Conservation (phyloP, 108 stramenopile genomes). For the Cyclotella baltica region DNA sequence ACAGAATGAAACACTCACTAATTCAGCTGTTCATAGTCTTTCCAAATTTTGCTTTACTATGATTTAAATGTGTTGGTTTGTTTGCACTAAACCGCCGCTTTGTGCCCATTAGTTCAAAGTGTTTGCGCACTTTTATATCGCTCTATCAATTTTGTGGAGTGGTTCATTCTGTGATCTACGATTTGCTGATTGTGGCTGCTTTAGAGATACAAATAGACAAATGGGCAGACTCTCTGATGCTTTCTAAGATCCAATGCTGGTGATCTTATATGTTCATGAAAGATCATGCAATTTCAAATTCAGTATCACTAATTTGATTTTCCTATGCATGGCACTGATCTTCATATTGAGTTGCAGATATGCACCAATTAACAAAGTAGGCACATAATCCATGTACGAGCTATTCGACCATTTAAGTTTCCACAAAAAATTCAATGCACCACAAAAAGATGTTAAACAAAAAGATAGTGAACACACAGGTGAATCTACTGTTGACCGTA, state of each 20-base stretch:
- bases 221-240: background rate
- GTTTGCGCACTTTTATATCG: no score
- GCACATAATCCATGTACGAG: constrained; percentile 6
- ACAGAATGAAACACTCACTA: no score
- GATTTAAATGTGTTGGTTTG: no score
- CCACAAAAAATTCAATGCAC: constrained; percentile 40
- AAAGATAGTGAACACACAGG: background rate
- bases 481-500: background rate
- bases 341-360: constrained; percentile 15
- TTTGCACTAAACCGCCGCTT: no score
- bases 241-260: background rate
- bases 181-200: no score
- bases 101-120: no score
- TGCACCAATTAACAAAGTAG: constrained; percentile 20
- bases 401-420: constrained; percentile 28
- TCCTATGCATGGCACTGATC: background rate
- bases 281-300: background rate
- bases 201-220: background rate
- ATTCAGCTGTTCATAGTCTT: no score
- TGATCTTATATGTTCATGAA: background rate
- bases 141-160: no score
- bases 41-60: no score
- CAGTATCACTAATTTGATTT: no score
- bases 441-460: background rate
- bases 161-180: no score